Base-by-base conservation (phyloP, 108 stramenopile species). In the Fragilariopsis cylindrus region DNA sequence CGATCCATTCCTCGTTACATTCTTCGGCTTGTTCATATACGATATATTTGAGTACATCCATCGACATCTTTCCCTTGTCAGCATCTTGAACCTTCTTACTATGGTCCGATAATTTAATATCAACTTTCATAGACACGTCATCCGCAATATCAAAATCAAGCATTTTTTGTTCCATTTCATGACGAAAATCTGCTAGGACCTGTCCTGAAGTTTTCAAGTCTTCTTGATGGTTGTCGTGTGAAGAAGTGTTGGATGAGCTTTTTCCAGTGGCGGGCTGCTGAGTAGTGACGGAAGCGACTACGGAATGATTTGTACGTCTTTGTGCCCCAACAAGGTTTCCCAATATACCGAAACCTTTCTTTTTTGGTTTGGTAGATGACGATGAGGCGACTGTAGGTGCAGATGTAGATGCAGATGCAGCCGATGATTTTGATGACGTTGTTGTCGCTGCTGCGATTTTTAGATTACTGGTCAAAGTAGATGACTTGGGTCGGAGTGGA, bases 21-120 rank as follows among this genome's bases (percentile, higher is more conserved):
- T 95, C 94, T 79, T 95, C 94, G 21, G 90, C 94, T 57, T 85
- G 85, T 78, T 95, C 94, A 58, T 91, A 91, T 3, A 95, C 91
- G 46, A 91, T 84, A 68, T 90, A 95, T 76, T 91, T 88, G 39
- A 95, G 70, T 3, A 91, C 85, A 71, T 92, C 87, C 90, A 95
- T 92, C 41, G 91, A 91, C 48, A 95, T 81, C 64, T 80, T 84
- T 16, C 81, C 83, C 16, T 78, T 81, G 45, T 91, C 88, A 12
- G 76, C 73, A 11, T 80, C 76, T 4, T 70, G 54, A 6, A 65
- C 72, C 69, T 50, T 69, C 55, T 46, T 48, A 39, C 48, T 68
- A 21, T 68, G 49, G 2, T 70, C 70, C 15, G 18, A 12, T 60
- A 89, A 62, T 43, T 70, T 55, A 4, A 89, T 19, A 8, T 52